Base-by-base conservation (phyloP, 202 grass and related monocot species). In the Bolboschoenoplectus hybrid region DNA sequence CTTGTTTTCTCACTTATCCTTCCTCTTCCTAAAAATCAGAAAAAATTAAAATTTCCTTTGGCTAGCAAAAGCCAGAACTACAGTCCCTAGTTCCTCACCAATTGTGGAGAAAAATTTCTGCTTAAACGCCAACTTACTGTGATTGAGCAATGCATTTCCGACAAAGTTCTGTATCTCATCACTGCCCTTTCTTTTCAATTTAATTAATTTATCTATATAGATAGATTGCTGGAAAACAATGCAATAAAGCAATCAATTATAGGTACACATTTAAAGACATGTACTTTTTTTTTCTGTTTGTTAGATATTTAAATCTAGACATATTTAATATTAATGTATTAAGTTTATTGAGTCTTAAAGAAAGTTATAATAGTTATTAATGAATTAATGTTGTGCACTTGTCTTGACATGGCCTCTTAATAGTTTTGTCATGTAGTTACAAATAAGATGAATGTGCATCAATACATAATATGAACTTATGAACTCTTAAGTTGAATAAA, bases 51-150 rank as follows among this genome's bases (percentile, higher is more conserved):
- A 82, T 67, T 83, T 83, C 68, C 44, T 83, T 35, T 83, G 81
- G 45, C 63, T 68, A 16, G 12, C 49, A 83, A 68, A 67, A 83
- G 40, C 19, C 64, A 77, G 74, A 77, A 66, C 45, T 69, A 83
- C 84, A 85, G 72, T 85, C 78, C 70, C 70, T 85, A 62, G 84
- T 74, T 77, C 43, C 53, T 77, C 84, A 77, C 84, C 84, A 85
- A 51, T 50, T 85, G 84, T 52, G 55, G 70, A 85, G 66, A 77
- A 50, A 76, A 62, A 47, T 32, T 51, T 78, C 17, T 63, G 49
- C 63, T 83, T 56, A 36, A 73, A 50, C 7, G 20, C 62, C 63
- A 46, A 69, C 26, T 83, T 69, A 69, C 81, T 83, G 63, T 83
- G 81, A 40, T 83, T 34, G 11, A 83, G 69, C 81, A 69, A 83